Conservation (phyloP, 352 stramenopile species). For the Globisporangium spiculum region DNA sequence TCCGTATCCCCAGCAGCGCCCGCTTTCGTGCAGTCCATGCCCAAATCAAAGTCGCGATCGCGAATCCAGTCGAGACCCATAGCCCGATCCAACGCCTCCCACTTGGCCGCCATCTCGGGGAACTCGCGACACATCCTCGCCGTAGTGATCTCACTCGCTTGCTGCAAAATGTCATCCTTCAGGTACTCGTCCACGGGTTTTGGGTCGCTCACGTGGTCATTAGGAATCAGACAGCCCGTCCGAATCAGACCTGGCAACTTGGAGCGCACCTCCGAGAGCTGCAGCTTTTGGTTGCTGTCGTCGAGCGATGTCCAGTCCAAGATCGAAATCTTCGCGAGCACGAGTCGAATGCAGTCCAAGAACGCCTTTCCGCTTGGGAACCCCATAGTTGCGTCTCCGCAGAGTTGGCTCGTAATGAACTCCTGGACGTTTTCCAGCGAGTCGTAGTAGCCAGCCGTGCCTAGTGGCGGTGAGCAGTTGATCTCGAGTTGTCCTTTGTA, state of each 20-base stretch:
- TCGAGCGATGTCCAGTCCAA: conserved; percentile 75
- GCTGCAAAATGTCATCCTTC: conserved; percentile 28
- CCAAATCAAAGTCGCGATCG: conserved; percentile 51
- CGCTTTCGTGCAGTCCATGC: conserved; percentile 24
- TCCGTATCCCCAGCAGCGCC: conserved; percentile 9
- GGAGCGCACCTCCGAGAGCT: conserved; percentile 45
- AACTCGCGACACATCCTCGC: conserved; percentile 28
- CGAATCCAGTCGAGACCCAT: conserved; percentile 27
- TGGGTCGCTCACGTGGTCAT: conserved; percentile 19
- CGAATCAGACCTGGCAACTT: conserved; percentile 48
- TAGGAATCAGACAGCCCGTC: conserved; percentile 36
- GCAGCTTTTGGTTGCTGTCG: conserved; percentile 45
- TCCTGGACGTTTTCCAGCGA: conserved; percentile 42
- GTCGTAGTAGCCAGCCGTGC: conserved; percentile 61
- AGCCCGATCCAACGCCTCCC: conserved; percentile 19
- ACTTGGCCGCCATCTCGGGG: conserved; percentile 34
- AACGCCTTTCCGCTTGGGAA: conserved; percentile 51
- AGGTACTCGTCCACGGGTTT: conserved; percentile 23
- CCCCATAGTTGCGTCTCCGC: conserved; percentile 23
- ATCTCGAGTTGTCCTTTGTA: conserved; percentile 27
- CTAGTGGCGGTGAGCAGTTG: conserved; percentile 69
- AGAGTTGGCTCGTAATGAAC: conserved; percentile 31
- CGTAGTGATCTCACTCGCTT: conserved; percentile 28
- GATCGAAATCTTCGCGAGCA: conserved; percentile 74
- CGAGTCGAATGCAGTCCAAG: conserved; percentile 63